Evolutionary conservation across 2,329 filamentous ascomycete species (phyloP), one percentile per base, ranked within the genome.

Genomic region (Herpotrichia juniperi): DNA sequence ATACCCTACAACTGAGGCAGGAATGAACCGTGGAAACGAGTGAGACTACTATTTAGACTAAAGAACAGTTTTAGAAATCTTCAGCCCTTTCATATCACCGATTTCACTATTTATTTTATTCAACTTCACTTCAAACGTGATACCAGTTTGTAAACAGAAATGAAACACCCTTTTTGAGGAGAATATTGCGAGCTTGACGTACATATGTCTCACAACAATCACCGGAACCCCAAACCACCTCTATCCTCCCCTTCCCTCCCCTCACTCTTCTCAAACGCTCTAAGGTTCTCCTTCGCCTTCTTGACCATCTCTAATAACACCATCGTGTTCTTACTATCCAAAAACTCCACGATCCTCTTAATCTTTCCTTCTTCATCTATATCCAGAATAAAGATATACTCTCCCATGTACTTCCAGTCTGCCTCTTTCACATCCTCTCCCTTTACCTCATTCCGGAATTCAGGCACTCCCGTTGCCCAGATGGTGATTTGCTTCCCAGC

Each of bases 331-430:
- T 49, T 49, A 19, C 46, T 49, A 42, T 49, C 50, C 19, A 53
- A 14, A 22, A 53, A 53, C 42, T 53, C 50, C 2, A 53, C 8
- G 16, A 53, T 49, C 28, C 50, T 45, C 46, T 49, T 37, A 46
- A 53, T 53, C 50, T 49, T 53, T 5, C 46, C 39, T 3, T 35
- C 22, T 22, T 46, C 46, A 24, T 53, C 28, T 2, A 49, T 2
- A 24, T 40, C 42, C 34, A 53, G 24, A 9, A 53, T 42, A 24
- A 53, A 53, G 6, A 49, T 34, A 17, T 49, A 53, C 22, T 53
- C 46, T 14, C 46, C 46, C n/a, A 14, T 16, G 26, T 49, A 49
- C 28, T 45, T 32, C 50, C 50, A 49, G 4, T 28, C 31, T 11
- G 34, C 37, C 5, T 48, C 40, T 17, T 48, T 16, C n/a, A 2